These are phyloP conservation scores for Heimioporus retisporus DNA, from an alignment of 1,284 basidiomycete species.

Conservation along the genomic window DNA sequence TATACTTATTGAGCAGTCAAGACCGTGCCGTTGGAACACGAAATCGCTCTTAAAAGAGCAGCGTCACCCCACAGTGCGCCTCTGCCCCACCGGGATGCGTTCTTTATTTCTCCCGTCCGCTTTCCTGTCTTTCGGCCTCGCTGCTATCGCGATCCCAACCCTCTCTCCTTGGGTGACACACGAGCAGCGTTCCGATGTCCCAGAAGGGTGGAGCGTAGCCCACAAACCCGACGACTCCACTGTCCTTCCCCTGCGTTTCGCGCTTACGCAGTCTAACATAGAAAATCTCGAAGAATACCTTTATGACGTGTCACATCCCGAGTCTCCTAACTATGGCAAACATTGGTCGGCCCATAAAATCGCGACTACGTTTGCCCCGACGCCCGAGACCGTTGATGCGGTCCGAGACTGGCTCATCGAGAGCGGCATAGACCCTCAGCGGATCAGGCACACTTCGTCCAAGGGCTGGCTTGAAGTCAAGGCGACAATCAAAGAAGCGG, in stretches of 20 bases:
- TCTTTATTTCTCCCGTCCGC: no score
- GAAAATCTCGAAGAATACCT: slow-evolving; percentile 47
- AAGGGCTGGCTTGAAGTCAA: slow-evolving; percentile 53
- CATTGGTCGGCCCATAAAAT: slow-evolving; percentile 54
- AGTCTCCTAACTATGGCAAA: slow-evolving; percentile 52
- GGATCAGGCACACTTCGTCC: slow-evolving; percentile 32
- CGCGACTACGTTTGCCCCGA: slow-evolving; percentile 51
- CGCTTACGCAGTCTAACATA: slow-evolving; percentile 53
- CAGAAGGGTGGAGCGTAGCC: no score
- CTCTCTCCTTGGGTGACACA: no score
- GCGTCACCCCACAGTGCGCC: no score
- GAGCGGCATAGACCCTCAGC: slow-evolving; percentile 40
- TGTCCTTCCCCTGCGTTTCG: slow-evolving; percentile 55
- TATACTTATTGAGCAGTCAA: no score
- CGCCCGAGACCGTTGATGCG: slow-evolving; percentile 43
- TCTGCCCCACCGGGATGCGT: no score
- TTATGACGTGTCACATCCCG: slow-evolving; percentile 53
- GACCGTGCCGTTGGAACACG: no score
- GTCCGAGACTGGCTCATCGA: slow-evolving; percentile 53
- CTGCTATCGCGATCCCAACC: no score
- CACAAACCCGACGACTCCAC: no score
- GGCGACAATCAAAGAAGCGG: slow-evolving; percentile 52
- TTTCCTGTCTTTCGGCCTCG: no score
- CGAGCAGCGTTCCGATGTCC: no score
- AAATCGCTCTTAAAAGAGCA: no score